phyloP scores from a whole-genome alignment of 805 yeast species.

The Komagataella phaffii region DNA sequence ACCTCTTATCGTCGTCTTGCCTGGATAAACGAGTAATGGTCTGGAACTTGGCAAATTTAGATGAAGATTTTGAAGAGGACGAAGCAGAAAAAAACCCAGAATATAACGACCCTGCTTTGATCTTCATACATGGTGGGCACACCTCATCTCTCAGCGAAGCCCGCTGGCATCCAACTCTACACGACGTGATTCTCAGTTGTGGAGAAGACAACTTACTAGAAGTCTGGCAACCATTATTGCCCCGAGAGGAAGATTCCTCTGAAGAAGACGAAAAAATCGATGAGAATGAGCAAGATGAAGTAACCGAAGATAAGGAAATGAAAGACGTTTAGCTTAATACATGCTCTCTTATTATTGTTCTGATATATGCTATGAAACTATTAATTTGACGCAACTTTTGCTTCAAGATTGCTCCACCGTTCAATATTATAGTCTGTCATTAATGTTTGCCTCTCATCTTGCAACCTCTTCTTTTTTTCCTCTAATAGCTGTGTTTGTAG shows the following conservation, averaged over 20 bases:
- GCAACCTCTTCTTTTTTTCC: constrained; percentile 6
- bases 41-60: constrained; percentile 60
- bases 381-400: background rate
- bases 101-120: constrained; percentile 63
- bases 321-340: background rate
- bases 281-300: constrained; percentile 26
- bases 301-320: constrained; percentile 4
- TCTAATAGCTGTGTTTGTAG: constrained; percentile 16
- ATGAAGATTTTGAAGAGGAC: constrained; percentile 39
- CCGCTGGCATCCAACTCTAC: constrained; percentile 49
- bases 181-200: constrained; percentile 47
- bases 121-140: constrained; percentile 82
- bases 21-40: constrained; percentile 55
- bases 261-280: constrained; percentile 23
- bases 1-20: constrained; percentile 42
- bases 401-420: constrained; percentile 15
- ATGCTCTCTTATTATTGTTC: background rate
- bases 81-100: constrained; percentile 38
- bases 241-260: constrained; percentile 17
- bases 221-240: constrained; percentile 49
- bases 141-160: constrained; percentile 54
- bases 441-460: constrained; percentile 13
- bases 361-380: background rate
- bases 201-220: constrained; percentile 70
- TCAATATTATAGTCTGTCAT: constrained; percentile 24